A percentile compares a stretch with the other conserved stretches of the same genome.
These are phyloP conservation scores for Linderniella brevidens DNA, from an alignment of 257 asterid genomes.

Conservation along the genomic window DNA sequence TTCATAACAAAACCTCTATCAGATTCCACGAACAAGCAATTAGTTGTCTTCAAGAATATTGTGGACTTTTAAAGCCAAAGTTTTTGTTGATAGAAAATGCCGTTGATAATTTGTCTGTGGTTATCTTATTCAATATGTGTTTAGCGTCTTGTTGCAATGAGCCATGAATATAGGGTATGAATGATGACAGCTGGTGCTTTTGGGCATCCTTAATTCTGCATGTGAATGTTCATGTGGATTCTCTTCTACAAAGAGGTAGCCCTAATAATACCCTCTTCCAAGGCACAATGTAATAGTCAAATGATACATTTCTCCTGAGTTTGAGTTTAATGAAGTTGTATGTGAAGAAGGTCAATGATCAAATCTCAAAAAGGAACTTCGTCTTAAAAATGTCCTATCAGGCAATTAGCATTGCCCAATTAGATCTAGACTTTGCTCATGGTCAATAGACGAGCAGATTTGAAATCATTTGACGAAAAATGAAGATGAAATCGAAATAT, in stretches of 20 bases:
- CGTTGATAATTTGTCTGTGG: constrained; percentile 50
- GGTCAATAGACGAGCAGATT: too few relatives aligned
- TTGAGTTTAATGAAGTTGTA: constrained; percentile 42
- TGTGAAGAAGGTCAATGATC: constrained; percentile 21
- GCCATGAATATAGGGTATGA: constrained; percentile 60
- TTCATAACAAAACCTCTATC: constrained; percentile 40
- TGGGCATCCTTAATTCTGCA: constrained; percentile 70
- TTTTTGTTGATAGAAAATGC: constrained; percentile 80
- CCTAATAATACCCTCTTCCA: constrained; percentile 78
- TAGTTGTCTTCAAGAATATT: constrained; percentile 50
- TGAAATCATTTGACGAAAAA: too few relatives aligned
- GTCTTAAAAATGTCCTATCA: constrained; percentile 61
- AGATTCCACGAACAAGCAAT: constrained; percentile 50
- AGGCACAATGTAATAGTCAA: constrained; percentile 49
- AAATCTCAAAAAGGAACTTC: constrained; percentile 24
- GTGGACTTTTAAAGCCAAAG: constrained; percentile 41
- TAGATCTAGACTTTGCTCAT: too few relatives aligned
- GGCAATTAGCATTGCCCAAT: too few relatives aligned
- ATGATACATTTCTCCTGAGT: constrained; percentile 40
- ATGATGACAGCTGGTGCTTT: constrained; percentile 76
- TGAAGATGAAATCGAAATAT: too few relatives aligned
- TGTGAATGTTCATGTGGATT: constrained; percentile 76
- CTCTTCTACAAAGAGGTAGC: constrained; percentile 50
- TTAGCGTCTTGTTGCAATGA: constrained; percentile 53
- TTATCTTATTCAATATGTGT: constrained; percentile 57